A percentile compares a stretch with the other conserved stretches of the same genome.
phyloP scores from a whole-genome alignment of 352 stramenopile species.

The Globisporangium mamillatum region DNA sequence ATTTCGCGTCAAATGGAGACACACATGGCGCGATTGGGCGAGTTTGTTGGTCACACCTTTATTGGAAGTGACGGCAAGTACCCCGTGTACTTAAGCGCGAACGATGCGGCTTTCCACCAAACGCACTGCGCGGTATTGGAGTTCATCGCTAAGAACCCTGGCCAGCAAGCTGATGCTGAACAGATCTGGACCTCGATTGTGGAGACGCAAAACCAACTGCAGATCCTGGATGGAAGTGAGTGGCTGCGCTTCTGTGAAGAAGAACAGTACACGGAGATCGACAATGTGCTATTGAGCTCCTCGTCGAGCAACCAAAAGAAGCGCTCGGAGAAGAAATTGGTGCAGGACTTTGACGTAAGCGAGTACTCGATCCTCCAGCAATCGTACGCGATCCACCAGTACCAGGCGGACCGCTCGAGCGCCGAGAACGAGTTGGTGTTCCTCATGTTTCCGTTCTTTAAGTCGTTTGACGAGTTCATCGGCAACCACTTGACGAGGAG shows the following conservation, averaged over 20 bases:
- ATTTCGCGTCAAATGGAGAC: constrained; percentile 28
- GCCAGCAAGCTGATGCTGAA: constrained; percentile 26
- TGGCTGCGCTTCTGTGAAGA: constrained; percentile 74
- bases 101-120: constrained; percentile 44
- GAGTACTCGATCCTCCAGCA: constrained; percentile 72
- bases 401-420: constrained; percentile 67
- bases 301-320: constrained; percentile 19
- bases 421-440: constrained; percentile 76
- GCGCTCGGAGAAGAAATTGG: constrained; percentile 14
- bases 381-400: constrained; percentile 78
- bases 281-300: constrained; percentile 30
- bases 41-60: constrained; percentile 12
- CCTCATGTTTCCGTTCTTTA: constrained; percentile 66
- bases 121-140: constrained; percentile 22
- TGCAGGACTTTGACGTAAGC: constrained; percentile 33
- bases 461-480: constrained; percentile 55
- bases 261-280: constrained; percentile 58
- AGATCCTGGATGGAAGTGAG: constrained; percentile 55
- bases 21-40: constrained; percentile 24
- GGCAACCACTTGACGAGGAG: constrained; percentile 21
- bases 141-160: constrained; percentile 6
- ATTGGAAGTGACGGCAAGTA: constrained; percentile 10
- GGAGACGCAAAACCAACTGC: constrained; percentile 37
- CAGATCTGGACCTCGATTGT: constrained; percentile 38
- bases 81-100: constrained; percentile 50